phyloP scores from a whole-genome alignment of 2,329 filamentous ascomycete species.

The Ophiognomonia clavigignenti-juglandacearum region DNA sequence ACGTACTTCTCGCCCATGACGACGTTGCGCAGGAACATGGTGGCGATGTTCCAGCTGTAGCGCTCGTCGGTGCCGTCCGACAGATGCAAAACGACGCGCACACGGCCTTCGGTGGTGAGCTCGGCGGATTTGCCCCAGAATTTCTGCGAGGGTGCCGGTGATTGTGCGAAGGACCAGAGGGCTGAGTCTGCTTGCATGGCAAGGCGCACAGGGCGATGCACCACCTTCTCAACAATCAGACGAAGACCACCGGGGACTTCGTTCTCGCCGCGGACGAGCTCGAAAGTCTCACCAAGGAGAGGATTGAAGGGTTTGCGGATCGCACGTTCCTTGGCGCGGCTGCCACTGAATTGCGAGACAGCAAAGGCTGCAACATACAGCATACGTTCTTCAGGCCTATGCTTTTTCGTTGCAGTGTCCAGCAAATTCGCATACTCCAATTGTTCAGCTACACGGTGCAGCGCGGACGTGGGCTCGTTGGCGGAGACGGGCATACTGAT shows the following conservation, averaged over 20 bases:
- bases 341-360: conserved; percentile 76
- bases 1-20: conserved; percentile 98
- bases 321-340: conserved; percentile 80
- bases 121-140: conserved; percentile 99
- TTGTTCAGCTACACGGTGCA: conserved; percentile 86
- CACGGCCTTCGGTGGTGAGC: conserved; percentile 85
- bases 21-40: conserved; percentile 89
- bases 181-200: conserved; percentile 88
- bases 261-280: conserved; percentile 81
- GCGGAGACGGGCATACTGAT: conserved; percentile 97
- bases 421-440: conserved; percentile 86
- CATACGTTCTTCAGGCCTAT: conserved; percentile 62
- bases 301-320: conserved; percentile 97
- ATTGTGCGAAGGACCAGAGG: conserved; percentile 82
- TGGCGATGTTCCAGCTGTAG: conserved; percentile 85
- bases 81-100: conserved; percentile 67
- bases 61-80: conserved; percentile 67
- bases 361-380: conserved; percentile 88
- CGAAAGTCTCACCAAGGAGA: conserved; percentile 91
- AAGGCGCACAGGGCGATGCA: conserved; percentile 84
- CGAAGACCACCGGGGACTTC: conserved; percentile 71
- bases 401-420: conserved; percentile 64
- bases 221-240: conserved; percentile 92
- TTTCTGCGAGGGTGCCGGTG: conserved; percentile 85
- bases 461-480: conserved; percentile 84